Percentiles rank a stretch among this genome's conserved stretches.
Conservation (phyloP, 768 basidiomycete species). For the Pisolithus marmoratus region DNA sequence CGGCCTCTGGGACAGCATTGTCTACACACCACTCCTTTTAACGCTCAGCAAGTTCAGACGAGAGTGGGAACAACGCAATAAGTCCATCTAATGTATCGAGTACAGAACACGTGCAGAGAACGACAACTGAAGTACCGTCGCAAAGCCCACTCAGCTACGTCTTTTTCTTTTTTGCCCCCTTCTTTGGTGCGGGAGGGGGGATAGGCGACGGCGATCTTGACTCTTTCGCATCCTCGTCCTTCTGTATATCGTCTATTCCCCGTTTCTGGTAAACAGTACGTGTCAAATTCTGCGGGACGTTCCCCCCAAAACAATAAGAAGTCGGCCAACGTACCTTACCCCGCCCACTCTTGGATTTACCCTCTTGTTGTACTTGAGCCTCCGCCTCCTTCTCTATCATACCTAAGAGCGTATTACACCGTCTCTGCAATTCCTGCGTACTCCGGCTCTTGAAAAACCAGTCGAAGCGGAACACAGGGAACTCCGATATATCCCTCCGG, state of each 20-base stretch:
- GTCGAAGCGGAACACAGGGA: slow-evolving; percentile 95
- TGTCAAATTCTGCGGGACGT: background rate
- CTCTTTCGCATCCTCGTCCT: slow-evolving; percentile 40
- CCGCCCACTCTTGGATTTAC: slow-evolving; percentile 53
- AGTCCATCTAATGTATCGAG: too few species aligned
- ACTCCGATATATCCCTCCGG: slow-evolving; percentile 94
- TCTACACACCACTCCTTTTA: too few species aligned
- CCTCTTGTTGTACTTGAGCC: slow-evolving; percentile 59
- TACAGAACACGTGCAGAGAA: too few species aligned
- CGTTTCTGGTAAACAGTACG: slow-evolving; percentile 47
- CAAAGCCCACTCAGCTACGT: slow-evolving; percentile 28
- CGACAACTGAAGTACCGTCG: too few species aligned
- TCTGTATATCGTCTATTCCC: slow-evolving; percentile 61
- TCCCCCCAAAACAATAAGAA: background rate
- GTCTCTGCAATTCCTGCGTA: slow-evolving; percentile 79
- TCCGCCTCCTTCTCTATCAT: slow-evolving; percentile 93
- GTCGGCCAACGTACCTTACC: slow-evolving; percentile 49
- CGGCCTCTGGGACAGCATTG: too few species aligned
- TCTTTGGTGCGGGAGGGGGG: slow-evolving; percentile 44
- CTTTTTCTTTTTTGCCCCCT: slow-evolving; percentile 66
- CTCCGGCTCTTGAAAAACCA: slow-evolving; percentile 98
- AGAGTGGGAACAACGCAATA: too few species aligned
- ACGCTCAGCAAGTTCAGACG: too few species aligned
- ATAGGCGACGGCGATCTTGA: slow-evolving; percentile 61
- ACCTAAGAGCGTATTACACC: slow-evolving; percentile 80